A percentile compares a stretch with the other conserved stretches of the same genome.
These are phyloP conservation scores for Amaranthus palmeri DNA, from an alignment of 148 eudicot genomes.

Conservation along the genomic window DNA sequence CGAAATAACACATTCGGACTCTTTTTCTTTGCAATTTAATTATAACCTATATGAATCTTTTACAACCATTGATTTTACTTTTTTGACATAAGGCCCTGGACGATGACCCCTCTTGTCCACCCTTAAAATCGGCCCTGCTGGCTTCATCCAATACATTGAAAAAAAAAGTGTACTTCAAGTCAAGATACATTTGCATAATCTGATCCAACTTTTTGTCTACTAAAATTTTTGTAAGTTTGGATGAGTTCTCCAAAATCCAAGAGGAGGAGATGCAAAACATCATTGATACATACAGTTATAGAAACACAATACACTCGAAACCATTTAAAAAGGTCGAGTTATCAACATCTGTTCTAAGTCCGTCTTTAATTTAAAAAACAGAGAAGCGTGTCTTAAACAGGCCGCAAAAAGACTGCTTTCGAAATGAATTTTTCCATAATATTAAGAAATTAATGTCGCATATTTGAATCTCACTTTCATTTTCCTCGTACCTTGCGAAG, in stretches of 20 bases:
- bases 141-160: background rate
- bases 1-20: too few relatives aligned
- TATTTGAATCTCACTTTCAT: too few relatives aligned
- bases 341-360: conserved; percentile 3
- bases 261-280: background rate
- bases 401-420: conserved; percentile 1
- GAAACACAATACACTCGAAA: background rate
- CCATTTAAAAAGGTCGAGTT: background rate
- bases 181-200: background rate
- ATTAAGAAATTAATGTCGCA: too few relatives aligned
- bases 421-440: background rate
- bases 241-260: background rate
- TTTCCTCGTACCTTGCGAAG: background rate
- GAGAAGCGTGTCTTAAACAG: conserved; percentile 3
- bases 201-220: conserved; percentile 9
- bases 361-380: conserved; percentile 9
- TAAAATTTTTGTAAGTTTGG: conserved; percentile 12
- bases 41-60: too few relatives aligned
- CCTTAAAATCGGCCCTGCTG: too few relatives aligned
- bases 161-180: conserved; percentile 2
- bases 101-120: too few relatives aligned
- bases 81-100: too few relatives aligned
- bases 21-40: too few relatives aligned
- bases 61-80: too few relatives aligned
- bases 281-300: conserved; percentile 16